Conservation (phyloP, 2,329 filamentous ascomycete genomes). For the Tolypocladium endophyticum region DNA sequence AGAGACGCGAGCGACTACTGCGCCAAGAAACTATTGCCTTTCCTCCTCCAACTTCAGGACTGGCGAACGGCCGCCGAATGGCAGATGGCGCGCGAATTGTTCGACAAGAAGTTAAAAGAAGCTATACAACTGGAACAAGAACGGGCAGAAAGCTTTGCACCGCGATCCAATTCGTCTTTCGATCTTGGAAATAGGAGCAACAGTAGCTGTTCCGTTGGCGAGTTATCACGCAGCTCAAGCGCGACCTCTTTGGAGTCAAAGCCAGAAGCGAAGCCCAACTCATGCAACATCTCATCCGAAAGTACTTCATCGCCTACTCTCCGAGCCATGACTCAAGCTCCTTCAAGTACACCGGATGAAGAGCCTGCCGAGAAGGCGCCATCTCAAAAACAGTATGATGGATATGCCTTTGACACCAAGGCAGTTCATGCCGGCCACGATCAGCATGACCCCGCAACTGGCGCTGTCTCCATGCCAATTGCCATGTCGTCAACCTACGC, state of each 20-base stretch:
- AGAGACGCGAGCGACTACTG: background rate
- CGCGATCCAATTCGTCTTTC: background rate
- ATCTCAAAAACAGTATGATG: background rate
- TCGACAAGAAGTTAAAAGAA: background rate
- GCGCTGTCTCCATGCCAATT: background rate
- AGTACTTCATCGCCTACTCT: background rate
- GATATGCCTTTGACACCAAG: background rate
- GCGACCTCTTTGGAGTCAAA: background rate
- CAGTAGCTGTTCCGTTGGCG: background rate
- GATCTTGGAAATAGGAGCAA: background rate
- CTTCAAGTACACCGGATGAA: background rate
- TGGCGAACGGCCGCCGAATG: background rate
- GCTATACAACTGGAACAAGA: background rate
- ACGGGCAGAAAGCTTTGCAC: background rate
- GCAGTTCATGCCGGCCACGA: background rate
- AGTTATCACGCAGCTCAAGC: background rate
- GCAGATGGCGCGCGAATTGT: background rate
- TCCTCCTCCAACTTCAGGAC: background rate
- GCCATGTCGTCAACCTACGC: background rate
- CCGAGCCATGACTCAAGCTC: background rate
- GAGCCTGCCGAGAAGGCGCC: background rate
- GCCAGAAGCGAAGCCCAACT: background rate
- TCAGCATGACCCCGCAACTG: background rate
- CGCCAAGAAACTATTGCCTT: background rate
- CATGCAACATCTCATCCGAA: background rate